Conservation (phyloP, 1,284 basidiomycete genomes). For the Cronartium quercuum region DNA sequence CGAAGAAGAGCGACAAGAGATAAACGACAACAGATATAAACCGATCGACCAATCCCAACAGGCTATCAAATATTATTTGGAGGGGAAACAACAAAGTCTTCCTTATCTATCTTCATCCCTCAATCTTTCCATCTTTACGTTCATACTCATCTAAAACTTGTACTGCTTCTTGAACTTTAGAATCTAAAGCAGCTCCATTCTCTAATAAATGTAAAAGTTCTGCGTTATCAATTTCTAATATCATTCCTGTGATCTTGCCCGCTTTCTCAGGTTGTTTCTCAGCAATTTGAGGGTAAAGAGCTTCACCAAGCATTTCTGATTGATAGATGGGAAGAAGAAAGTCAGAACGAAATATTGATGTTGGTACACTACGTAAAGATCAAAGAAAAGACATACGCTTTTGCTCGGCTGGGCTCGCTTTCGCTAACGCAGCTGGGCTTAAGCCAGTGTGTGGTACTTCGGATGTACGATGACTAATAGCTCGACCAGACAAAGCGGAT, state of each 20-base stretch:
- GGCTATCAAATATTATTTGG: too few relatives aligned
- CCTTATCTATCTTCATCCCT: too few relatives aligned
- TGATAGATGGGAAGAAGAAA: neutral
- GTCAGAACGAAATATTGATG: neutral
- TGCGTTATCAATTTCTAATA: slow-evolving; percentile 92
- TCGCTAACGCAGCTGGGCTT: slow-evolving; percentile 59
- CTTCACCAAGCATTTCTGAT: slow-evolving; percentile 64
- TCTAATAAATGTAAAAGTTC: slow-evolving; percentile 83
- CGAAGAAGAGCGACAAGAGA: neutral
- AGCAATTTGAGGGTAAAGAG: slow-evolving; percentile 80
- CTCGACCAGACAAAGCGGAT: slow-evolving; percentile 13
- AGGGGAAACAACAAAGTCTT: too few relatives aligned
- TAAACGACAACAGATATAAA: neutral
- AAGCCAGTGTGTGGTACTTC: slow-evolving; percentile 44
- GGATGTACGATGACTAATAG: slow-evolving; percentile 14
- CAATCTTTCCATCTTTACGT: slow-evolving; percentile 51
- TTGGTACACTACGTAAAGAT: too few relatives aligned
- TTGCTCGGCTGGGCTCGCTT: slow-evolving; percentile 75
- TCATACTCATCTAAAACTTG: slow-evolving; percentile 70
- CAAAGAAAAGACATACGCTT: slow-evolving; percentile 78
- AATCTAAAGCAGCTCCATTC: slow-evolving; percentile 66
- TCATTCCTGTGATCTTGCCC: slow-evolving; percentile 93
- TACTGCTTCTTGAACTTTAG: slow-evolving; percentile 83
- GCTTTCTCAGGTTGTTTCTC: slow-evolving; percentile 68
- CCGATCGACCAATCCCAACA: too few relatives aligned